Evolutionary conservation across 2,329 filamentous ascomycete species (phyloP).

Genomic region (Sporothrix variecibatus): DNA sequence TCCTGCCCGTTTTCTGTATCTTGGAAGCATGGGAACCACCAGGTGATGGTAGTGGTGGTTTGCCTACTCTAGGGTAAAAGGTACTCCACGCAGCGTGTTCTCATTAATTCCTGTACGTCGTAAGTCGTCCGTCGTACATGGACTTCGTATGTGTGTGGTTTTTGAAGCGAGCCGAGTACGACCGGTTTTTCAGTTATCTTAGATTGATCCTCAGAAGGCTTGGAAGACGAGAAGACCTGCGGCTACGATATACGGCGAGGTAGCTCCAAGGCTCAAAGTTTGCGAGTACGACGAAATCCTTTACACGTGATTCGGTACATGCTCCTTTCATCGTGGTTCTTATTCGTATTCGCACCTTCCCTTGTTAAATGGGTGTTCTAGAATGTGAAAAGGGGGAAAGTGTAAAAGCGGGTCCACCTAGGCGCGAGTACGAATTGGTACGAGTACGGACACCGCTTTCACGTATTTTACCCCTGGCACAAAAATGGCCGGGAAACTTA

Average conservation of each 20-base stretch:
- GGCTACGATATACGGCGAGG: not conserved
- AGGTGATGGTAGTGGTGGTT: too few relatives aligned
- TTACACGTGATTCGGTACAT: constrained; percentile 16
- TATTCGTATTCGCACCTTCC: constrained; percentile 32
- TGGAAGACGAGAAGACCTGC: not conserved
- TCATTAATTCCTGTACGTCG: not conserved
- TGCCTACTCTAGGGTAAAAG: too few relatives aligned
- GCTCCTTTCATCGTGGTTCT: constrained; percentile 17
- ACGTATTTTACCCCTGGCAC: constrained; percentile 26
- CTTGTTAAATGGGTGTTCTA: not conserved
- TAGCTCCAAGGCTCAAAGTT: not conserved
- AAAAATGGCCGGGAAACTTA: constrained; percentile 18
- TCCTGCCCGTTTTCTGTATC: too few relatives aligned
- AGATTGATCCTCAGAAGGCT: not conserved
- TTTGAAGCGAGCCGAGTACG: not conserved
- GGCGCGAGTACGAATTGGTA: constrained; percentile 18
- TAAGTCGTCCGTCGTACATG: too few relatives aligned
- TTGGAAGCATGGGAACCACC: too few relatives aligned
- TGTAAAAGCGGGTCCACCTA: constrained; percentile 5
- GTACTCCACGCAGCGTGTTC: not conserved
- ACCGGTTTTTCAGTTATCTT: not conserved
- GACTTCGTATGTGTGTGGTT: too few relatives aligned
- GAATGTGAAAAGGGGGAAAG: constrained; percentile 5
- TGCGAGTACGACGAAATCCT: not conserved
- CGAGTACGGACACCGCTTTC: constrained; percentile 16